A percentile compares a stretch with the other conserved stretches of the same genome.
phyloP scores from a whole-genome alignment of 352 stramenopile genomes.

The Halophytophthora batemanensis region DNA sequence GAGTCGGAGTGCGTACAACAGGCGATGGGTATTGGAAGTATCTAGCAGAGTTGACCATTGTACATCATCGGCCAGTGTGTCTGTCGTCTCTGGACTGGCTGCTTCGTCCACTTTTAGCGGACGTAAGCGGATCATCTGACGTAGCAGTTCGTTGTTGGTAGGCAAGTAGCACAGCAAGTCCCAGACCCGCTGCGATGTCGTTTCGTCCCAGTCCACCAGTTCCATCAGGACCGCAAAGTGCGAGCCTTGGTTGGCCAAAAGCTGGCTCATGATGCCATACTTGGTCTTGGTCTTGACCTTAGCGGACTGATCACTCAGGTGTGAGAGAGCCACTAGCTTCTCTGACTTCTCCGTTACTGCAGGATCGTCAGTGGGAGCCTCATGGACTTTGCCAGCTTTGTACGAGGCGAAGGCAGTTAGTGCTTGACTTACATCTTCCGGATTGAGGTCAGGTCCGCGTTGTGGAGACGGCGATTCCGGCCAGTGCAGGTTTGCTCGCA shows the following conservation, averaged over 20 bases:
- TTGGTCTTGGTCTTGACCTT: conserved; percentile 19
- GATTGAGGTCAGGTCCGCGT: conserved; percentile 43
- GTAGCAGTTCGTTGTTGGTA: conserved; percentile 61
- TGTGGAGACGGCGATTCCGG: conserved; percentile 35
- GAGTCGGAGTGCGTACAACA: conserved; percentile 66
- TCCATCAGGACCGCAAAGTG: conserved; percentile 64
- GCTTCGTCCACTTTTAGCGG: conserved; percentile 4
- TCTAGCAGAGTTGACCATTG: conserved; percentile 51
- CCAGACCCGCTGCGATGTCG: conserved; percentile 63
- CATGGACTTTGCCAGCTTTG: neutral
- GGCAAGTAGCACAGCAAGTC: conserved; percentile 68
- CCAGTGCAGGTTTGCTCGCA: conserved; percentile 40
- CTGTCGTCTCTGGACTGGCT: neutral
- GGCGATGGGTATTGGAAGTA: conserved; percentile 39
- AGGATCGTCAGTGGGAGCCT: neutral
- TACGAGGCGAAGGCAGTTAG: conserved; percentile 9
- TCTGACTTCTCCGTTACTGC: neutral
- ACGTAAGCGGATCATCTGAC: conserved; percentile 63
- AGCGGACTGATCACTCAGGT: neutral
- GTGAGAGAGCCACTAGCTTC: neutral
- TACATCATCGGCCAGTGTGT: conserved; percentile 13
- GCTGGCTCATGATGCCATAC: conserved; percentile 41
- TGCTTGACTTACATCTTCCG: conserved; percentile 25
- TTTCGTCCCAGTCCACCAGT: conserved; percentile 47
- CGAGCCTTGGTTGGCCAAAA: conserved; percentile 51